A percentile compares a stretch with the other conserved stretches of the same genome.
Evolutionary conservation across 2,329 filamentous ascomycete species (phyloP).

Genomic region (Scedosporium apiospermum): DNA sequence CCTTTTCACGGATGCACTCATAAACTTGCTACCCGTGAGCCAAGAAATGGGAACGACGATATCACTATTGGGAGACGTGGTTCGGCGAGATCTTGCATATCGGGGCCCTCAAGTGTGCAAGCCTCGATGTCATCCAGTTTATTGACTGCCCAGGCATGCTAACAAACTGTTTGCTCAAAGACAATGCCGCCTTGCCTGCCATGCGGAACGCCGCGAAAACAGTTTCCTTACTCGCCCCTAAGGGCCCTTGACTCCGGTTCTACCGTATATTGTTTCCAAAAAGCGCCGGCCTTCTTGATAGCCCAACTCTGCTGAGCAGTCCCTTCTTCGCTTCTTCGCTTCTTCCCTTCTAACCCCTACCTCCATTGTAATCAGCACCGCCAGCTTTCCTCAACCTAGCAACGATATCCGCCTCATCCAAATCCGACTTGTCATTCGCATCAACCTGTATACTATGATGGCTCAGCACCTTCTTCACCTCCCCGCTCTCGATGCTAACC

Average conservation of each 20-base stretch:
- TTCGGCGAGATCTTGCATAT: no score
- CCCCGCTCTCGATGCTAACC: conserved; percentile 57
- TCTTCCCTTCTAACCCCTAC: conserved; percentile 33
- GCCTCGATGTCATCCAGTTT: neutral
- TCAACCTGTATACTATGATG: conserved; percentile 59
- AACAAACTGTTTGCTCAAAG: neutral
- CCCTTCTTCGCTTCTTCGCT: neutral
- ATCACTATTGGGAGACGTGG: no score
- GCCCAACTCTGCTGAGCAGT: neutral
- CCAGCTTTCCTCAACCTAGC: conserved; percentile 53
- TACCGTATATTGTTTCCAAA: neutral
- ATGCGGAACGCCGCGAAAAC: neutral
- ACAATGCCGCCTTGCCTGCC: neutral
- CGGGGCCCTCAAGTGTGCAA: no score
- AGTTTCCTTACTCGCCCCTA: neutral
- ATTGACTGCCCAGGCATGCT: neutral
- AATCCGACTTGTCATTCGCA: conserved; percentile 48
- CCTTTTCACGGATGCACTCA: no score
- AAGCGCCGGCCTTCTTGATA: neutral
- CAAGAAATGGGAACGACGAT: no score
- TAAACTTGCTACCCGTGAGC: no score
- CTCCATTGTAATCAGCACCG: conserved; percentile 63
- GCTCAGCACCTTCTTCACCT: conserved; percentile 52
- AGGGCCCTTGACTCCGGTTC: neutral
- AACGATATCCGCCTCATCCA: conserved; percentile 54